Percentiles rank a stretch among this genome's conserved stretches.
These are phyloP conservation scores for Lactifluus volemus DNA, from an alignment of 768 basidiomycete species.

Conservation along the genomic window DNA sequence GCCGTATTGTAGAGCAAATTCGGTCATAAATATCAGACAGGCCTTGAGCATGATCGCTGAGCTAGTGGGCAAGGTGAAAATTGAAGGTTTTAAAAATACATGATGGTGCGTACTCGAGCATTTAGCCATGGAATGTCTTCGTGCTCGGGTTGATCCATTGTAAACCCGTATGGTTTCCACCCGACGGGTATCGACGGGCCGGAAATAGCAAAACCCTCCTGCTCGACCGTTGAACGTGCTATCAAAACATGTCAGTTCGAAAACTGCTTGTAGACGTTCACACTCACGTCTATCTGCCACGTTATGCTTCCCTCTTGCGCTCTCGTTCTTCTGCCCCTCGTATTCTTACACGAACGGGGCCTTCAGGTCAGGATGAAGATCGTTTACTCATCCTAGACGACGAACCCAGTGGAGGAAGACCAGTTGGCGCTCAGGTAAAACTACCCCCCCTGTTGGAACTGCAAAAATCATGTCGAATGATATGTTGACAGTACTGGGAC, in stretches of 20 bases:
- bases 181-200: no score
- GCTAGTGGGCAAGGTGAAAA: not conserved
- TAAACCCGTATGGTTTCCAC: no score
- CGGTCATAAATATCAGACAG: slow-evolving; percentile 27
- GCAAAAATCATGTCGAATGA: not conserved
- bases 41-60: not conserved
- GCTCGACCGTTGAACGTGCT: no score
- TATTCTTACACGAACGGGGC: slow-evolving; percentile 43
- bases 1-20: slow-evolving; percentile 18
- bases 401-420: slow-evolving; percentile 71
- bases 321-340: slow-evolving; percentile 55
- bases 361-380: slow-evolving; percentile 48
- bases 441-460: not conserved
- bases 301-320: slow-evolving; percentile 64
- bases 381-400: slow-evolving; percentile 70
- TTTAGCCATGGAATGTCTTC: slow-evolving; percentile 11
- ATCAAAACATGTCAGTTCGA: slow-evolving; percentile 15
- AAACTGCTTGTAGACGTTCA: slow-evolving; percentile 68
- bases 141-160: slow-evolving; percentile 3
- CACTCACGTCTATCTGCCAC: slow-evolving; percentile 78
- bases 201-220: no score
- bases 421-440: slow-evolving; percentile 63
- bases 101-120: not conserved
- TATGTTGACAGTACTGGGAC: slow-evolving; percentile 57
- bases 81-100: not conserved